Conservation (phyloP, 2,329 filamentous ascomycete species). For the Gnomoniopsis smithogilvyi region DNA sequence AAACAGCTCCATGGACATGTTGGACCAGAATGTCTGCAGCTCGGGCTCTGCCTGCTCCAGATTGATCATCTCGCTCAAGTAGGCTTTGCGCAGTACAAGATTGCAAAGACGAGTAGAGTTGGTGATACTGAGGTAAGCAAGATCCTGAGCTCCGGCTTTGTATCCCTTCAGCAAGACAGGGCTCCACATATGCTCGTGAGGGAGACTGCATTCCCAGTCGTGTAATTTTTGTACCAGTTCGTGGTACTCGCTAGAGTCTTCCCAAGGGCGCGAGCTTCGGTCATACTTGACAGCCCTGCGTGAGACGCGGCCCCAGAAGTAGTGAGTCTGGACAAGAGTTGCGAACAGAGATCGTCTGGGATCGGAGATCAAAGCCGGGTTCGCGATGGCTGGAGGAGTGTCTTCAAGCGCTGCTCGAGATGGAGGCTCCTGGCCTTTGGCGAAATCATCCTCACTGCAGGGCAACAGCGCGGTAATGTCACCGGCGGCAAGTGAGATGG, state of each 20-base stretch:
- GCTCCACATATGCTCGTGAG: conserved; percentile 46
- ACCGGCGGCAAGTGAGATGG: conserved; percentile 46
- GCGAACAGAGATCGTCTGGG: conserved; percentile 51
- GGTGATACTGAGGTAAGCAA: conserved; percentile 53
- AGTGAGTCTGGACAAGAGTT: conserved; percentile 51
- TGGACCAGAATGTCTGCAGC: conserved; percentile 37
- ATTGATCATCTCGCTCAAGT: conserved; percentile 46
- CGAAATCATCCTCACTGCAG: conserved; percentile 50
- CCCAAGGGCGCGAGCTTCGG: conserved; percentile 42
- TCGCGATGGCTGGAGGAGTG: conserved; percentile 45
- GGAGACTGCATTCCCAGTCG: conserved; percentile 47
- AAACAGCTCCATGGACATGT: conserved; percentile 46
- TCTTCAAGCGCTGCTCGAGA: conserved; percentile 52
- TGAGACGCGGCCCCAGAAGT: conserved; percentile 51
- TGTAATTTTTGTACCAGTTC: conserved; percentile 38
- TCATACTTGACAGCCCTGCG: conserved; percentile 44
- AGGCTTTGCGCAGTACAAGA: conserved; percentile 53
- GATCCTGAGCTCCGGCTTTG: conserved; percentile 45
- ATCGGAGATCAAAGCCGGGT: conserved; percentile 40
- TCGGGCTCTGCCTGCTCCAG: conserved; percentile 35
- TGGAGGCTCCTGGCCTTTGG: conserved; percentile 41
- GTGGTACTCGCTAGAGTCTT: conserved; percentile 45
- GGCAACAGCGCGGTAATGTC: conserved; percentile 55
- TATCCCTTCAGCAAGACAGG: conserved; percentile 39
- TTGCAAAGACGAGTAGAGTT: conserved; percentile 55